Evolutionary conservation across 169 alveolate genomes (phyloP).

Genomic region (Perkinsus chesapeaki): DNA sequence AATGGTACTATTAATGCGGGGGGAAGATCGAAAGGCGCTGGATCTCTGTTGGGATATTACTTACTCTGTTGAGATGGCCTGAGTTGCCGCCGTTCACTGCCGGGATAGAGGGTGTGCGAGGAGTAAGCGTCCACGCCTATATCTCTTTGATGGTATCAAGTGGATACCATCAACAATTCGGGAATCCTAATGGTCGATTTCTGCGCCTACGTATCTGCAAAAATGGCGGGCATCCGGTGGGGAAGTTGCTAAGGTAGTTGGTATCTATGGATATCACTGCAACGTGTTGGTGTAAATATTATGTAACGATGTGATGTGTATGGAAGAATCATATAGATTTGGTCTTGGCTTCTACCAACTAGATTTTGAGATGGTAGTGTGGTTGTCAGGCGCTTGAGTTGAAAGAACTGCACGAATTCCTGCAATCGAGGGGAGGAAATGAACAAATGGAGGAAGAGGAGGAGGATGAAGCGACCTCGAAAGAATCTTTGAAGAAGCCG

Average conservation of each 20-base stretch:
- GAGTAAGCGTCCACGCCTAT: too few relatives aligned
- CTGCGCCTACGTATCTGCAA: too few relatives aligned
- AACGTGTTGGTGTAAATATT: too few relatives aligned
- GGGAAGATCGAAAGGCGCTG: background rate
- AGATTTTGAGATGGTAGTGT: background rate
- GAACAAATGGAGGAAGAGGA: background rate
- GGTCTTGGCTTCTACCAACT: background rate
- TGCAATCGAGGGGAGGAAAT: background rate
- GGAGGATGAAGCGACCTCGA: background rate
- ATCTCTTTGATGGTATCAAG: too few relatives aligned
- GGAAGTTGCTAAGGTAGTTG: too few relatives aligned
- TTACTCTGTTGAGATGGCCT: background rate
- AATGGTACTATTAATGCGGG: background rate
- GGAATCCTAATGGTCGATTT: too few relatives aligned
- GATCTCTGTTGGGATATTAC: background rate
- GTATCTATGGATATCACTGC: too few relatives aligned
- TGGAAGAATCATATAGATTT: background rate
- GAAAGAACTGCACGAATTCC: background rate
- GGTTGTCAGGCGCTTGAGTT: background rate
- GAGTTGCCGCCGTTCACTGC: background rate
- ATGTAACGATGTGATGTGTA: background rate
- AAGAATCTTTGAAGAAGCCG: background rate
- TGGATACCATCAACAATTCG: too few relatives aligned
- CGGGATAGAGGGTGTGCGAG: too few relatives aligned
- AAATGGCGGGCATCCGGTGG: too few relatives aligned